Evolutionary conservation across 202 grass and related monocot species (phyloP), one percentile per base, ranked within the genome.

Genomic region (Bolboschoenoplectus hybrid): DNA sequence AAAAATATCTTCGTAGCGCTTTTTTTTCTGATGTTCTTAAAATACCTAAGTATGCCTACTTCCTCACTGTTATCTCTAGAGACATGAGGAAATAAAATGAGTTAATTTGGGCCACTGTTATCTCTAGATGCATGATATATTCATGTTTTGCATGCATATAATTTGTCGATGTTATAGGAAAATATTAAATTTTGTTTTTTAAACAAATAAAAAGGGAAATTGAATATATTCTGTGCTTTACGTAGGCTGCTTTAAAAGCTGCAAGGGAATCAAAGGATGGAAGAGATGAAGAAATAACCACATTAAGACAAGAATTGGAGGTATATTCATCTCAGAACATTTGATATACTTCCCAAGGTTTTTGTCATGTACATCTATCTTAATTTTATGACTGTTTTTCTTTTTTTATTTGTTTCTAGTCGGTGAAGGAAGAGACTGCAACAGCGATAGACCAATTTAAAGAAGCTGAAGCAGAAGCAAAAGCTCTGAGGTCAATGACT

Each of bases 181-280:
- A 26, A 46, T 17, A 81, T 81, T 16, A 41, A 7, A 75, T 75
- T 43, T 43, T 81, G 6, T 43, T 61, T 81, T 11, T 62, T 32
- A 81, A 57, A 52, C 44, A 63, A 53, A 63, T 83, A 62, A 72
- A 47, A 71, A 74, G 45, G 7, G 70, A 26, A 76, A 76, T 38
- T 36, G 20, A 53, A 14, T 87, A 36, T 85, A 39, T 46, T 74
- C 74, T 67, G 26, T 82, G 32, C 7, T 56, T 45, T 84, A 71
- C 43, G 61, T 47, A 97, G 97, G 93, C 97, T 83, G 97, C 93
- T 74, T 85, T 99, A 67, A 96, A 94, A 85, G 89, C 85, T 49
- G 92, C 89, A 55, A 94, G 85, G 84, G 93, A 93, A 94, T 92
- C 89, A 26, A 99, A 92, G 81, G 90, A 97, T 89, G 93, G 93